phyloP scores from a whole-genome alignment of 805 yeast species.

The Candida verbasci region DNA sequence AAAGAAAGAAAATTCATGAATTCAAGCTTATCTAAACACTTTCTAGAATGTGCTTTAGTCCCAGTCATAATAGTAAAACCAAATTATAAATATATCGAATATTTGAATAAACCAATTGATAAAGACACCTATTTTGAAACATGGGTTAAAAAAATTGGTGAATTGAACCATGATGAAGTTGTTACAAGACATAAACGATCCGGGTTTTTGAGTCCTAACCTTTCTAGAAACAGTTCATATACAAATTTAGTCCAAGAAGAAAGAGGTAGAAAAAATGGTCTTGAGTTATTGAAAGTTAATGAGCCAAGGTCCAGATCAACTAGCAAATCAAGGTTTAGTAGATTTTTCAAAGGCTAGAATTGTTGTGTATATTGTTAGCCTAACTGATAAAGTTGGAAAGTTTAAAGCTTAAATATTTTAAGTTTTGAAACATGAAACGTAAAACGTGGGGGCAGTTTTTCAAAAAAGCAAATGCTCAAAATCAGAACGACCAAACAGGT shows the following conservation, averaged over 20 bases:
- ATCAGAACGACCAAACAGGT: too few species aligned
- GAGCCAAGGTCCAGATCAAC: conserved; percentile 18
- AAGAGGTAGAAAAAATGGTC: conserved; percentile 14
- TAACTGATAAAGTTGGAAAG: too few species aligned
- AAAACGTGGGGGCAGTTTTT: too few species aligned
- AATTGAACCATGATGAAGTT: conserved; percentile 10
- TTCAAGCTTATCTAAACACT: conserved; percentile 34
- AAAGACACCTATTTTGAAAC: conserved; percentile 31
- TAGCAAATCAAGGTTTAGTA: conserved; percentile 12
- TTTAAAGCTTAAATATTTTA: too few species aligned
- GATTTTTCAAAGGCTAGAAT: conserved; percentile 7
- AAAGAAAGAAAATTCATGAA: conserved; percentile 20
- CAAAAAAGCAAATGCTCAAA: too few species aligned
- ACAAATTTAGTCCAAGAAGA: conserved; percentile 15
- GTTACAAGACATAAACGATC: conserved; percentile 13
- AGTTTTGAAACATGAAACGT: too few species aligned
- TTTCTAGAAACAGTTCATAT: conserved; percentile 14
- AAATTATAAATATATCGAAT: conserved; percentile 26
- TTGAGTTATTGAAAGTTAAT: conserved; percentile 2
- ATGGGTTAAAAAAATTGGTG: conserved; percentile 25
- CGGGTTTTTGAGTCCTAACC: conserved; percentile 14
- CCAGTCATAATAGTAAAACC: conserved; percentile 44
- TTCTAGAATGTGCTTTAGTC: conserved; percentile 39
- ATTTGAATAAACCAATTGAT: conserved; percentile 27
- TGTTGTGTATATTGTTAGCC: too few species aligned